Evolutionary conservation across 169 alveolate genomes (phyloP).

Genomic region (Plasmodium sp.): DNA sequence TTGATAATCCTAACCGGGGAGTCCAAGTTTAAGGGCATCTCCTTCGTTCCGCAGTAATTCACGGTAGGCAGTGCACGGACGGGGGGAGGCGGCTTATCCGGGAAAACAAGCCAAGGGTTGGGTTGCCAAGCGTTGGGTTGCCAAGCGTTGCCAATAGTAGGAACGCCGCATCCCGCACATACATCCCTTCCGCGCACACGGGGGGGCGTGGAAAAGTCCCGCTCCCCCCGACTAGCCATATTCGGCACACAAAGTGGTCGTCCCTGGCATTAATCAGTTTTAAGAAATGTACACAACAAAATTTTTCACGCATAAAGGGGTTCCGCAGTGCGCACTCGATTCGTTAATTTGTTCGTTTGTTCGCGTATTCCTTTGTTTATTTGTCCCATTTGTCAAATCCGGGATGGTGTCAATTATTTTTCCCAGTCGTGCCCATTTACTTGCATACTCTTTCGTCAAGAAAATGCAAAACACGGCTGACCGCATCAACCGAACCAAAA

Average conservation of each 20-base stretch:
- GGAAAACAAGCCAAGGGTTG: not conserved
- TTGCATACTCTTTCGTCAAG: not conserved
- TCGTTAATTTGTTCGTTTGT: not conserved
- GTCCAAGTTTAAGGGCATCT: slow-evolving; percentile 15
- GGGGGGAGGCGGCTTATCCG: not conserved
- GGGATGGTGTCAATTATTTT: not conserved
- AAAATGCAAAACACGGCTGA: not conserved
- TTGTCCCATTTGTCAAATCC: not conserved
- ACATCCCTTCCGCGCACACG: not conserved
- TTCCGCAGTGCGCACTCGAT: not conserved
- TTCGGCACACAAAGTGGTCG: not conserved
- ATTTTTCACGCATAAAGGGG: not conserved
- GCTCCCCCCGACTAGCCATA: not conserved
- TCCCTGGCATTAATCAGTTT: not conserved
- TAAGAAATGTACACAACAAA: not conserved
- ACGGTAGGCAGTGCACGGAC: not conserved
- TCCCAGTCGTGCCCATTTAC: not conserved
- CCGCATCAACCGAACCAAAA: not conserved
- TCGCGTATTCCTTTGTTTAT: not conserved
- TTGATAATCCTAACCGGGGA: slow-evolving; percentile 55
- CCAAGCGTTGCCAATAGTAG: not conserved
- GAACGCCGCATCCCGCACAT: not conserved
- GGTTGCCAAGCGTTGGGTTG: not conserved
- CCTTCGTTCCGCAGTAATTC: slow-evolving; percentile 16
- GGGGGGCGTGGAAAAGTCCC: slow-evolving; percentile 2